Conservation (phyloP, 306 rosid species). For the Corylus heterophylla region DNA sequence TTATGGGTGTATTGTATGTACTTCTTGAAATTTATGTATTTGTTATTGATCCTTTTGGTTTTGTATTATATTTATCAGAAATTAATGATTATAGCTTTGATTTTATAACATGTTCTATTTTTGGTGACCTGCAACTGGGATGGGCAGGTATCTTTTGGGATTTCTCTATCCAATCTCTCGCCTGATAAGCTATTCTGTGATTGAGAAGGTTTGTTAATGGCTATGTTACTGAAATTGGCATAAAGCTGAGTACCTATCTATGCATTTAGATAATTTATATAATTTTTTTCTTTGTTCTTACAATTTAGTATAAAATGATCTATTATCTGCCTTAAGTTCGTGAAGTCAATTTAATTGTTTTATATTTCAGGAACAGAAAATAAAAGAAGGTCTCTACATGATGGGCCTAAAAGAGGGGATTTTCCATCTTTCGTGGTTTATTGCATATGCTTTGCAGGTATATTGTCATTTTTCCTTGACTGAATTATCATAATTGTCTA, state of each 20-base stretch:
- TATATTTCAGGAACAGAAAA: constrained; percentile 83
- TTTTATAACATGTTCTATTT: constrained; percentile 25
- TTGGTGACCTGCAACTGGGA: constrained; percentile 30
- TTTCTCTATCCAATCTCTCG: constrained; percentile 93
- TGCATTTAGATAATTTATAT: constrained; percentile 4
- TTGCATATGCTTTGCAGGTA: constrained; percentile 90
- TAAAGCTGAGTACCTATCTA: constrained; percentile 27
- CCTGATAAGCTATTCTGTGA: constrained; percentile 83
- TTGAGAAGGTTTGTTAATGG: constrained; percentile 74
- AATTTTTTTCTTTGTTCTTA: neutral
- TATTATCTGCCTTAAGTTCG: constrained; percentile 19
- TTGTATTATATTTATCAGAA: constrained; percentile 1
- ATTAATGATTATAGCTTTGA: constrained; percentile 20
- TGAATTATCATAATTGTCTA: neutral
- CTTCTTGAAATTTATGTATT: constrained; percentile 18
- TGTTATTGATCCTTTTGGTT: constrained; percentile 16
- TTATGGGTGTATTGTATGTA: constrained; percentile 90
- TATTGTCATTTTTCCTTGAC: constrained; percentile 20
- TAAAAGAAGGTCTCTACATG: constrained; percentile 97
- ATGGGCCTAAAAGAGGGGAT: constrained; percentile 93
- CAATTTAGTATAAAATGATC: neutral
- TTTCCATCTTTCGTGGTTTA: constrained; percentile 92
- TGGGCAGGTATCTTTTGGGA: constrained; percentile 87
- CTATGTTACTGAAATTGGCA: constrained; percentile 21
- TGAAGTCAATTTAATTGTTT: constrained; percentile 24